Evolutionary conservation across 2,329 filamentous ascomycete species (phyloP).

Genomic region (Paradendryphiella salina): DNA sequence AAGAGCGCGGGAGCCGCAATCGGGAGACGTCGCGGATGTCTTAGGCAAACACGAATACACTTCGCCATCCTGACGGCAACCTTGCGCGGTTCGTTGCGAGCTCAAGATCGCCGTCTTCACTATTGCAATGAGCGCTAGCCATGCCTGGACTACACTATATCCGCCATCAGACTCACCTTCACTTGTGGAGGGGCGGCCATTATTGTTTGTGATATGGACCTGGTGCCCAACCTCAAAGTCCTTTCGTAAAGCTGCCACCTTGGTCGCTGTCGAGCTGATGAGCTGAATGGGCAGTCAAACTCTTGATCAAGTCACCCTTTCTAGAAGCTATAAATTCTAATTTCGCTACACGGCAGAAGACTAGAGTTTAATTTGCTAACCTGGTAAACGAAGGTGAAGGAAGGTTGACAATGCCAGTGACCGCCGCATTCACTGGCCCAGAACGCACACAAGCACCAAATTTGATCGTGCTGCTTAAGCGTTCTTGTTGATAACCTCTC

Average conservation of each 20-base stretch:
- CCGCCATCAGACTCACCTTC: conserved; percentile 10
- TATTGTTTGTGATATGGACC: background rate
- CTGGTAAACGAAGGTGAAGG: conserved; percentile 2
- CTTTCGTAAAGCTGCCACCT: background rate
- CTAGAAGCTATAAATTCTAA: rapidly evolving
- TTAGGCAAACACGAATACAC: background rate
- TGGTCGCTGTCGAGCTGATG: background rate
- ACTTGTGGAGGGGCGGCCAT: conserved; percentile 7
- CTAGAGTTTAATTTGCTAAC: background rate
- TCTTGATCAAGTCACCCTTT: background rate
- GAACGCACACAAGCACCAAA: background rate
- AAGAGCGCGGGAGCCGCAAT: background rate
- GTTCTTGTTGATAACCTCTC: background rate
- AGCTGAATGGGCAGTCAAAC: background rate
- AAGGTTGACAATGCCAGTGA: conserved; percentile 5
- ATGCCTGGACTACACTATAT: background rate
- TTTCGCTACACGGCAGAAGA: background rate
- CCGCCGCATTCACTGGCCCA: conserved; percentile 9
- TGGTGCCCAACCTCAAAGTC: background rate
- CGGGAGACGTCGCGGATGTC: background rate
- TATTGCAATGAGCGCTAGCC: conserved; percentile 3
- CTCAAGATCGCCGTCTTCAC: conserved; percentile 14
- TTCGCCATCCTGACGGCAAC: background rate
- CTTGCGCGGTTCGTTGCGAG: background rate
- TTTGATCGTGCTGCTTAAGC: background rate